Evolutionary conservation across 352 stramenopile species (phyloP).

Genomic region (Pythium aquatile): DNA sequence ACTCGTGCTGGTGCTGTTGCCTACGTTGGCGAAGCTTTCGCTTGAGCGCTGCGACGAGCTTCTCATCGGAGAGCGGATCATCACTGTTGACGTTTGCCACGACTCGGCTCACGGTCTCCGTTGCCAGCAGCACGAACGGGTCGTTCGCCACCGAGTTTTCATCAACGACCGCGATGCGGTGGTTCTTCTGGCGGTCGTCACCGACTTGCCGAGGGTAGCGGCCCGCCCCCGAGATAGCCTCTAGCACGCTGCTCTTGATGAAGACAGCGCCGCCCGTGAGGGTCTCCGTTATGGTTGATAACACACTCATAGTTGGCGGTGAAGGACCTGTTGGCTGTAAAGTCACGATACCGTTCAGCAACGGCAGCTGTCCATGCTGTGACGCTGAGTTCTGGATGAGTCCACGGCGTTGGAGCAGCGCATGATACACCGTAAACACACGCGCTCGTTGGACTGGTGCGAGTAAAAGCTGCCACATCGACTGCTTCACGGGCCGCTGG

Average conservation of each 20-base stretch:
- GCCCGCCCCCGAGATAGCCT: neutral
- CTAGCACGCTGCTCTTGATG: slow-evolving; percentile 9
- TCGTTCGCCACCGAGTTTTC: neutral
- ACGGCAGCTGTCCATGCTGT: neutral
- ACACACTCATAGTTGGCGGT: neutral
- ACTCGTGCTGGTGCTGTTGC: neutral
- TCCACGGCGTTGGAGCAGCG: slow-evolving; percentile 2
- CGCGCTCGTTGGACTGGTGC: slow-evolving; percentile 37
- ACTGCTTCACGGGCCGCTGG: slow-evolving; percentile 28
- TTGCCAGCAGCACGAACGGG: neutral
- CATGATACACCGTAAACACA: slow-evolving; percentile 34
- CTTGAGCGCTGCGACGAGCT: slow-evolving; percentile 23
- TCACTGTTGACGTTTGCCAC: neutral
- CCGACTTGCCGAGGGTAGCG: neutral
- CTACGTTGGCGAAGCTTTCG: slow-evolving; percentile 6
- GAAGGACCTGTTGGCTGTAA: neutral
- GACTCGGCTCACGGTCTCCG: neutral
- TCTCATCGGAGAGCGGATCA: slow-evolving; percentile 34
- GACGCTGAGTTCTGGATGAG: neutral
- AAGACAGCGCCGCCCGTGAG: neutral
- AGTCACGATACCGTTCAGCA: neutral
- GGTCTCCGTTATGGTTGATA: neutral
- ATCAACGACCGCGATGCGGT: slow-evolving; percentile 2
- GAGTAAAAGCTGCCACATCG: slow-evolving; percentile 43
- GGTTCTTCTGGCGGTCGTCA: slow-evolving; percentile 7